Evolutionary conservation across 768 basidiomycete species (phyloP).

Genomic region (Phlebiopsis gigantea): DNA sequence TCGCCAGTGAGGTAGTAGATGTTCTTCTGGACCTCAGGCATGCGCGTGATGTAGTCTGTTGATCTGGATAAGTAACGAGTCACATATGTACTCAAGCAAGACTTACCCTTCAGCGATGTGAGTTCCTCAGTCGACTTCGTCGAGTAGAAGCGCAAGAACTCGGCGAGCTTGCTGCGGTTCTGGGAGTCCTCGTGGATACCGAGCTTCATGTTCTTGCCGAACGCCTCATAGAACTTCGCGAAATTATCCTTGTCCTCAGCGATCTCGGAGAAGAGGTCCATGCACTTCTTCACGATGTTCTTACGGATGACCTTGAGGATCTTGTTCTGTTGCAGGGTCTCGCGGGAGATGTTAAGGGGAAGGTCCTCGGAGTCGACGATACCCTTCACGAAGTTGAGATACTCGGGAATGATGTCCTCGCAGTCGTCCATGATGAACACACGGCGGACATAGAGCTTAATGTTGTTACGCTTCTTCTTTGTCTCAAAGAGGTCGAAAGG

Average conservation of each 20-base stretch:
- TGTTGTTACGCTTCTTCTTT: slow-evolving; percentile 99
- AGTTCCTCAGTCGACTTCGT: slow-evolving; percentile 90
- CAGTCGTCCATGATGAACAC: slow-evolving; percentile 99
- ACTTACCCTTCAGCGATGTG: slow-evolving; percentile 86
- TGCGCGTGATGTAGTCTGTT: slow-evolving; percentile 96
- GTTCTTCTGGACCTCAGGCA: slow-evolving; percentile 98
- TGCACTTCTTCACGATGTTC: slow-evolving; percentile 97
- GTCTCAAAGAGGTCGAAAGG: slow-evolving; percentile 99
- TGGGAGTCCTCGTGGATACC: slow-evolving; percentile 99
- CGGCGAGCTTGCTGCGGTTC: slow-evolving; percentile 98
- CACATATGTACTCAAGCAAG: neutral
- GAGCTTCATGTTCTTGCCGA: slow-evolving; percentile 99
- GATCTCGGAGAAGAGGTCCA: slow-evolving; percentile 93
- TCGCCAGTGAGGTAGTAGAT: slow-evolving; percentile 99
- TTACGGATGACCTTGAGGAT: slow-evolving; percentile 99
- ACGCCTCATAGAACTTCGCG: slow-evolving; percentile 93
- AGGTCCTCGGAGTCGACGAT: slow-evolving; percentile 99
- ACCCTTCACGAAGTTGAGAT: slow-evolving; percentile 99
- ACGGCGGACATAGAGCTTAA: slow-evolving; percentile 99
- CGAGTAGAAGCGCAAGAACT: slow-evolving; percentile 97
- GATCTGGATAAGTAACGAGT: slow-evolving; percentile 3
- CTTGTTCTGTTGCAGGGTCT: slow-evolving; percentile 99
- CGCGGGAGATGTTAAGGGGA: slow-evolving; percentile 99
- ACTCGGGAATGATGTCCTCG: slow-evolving; percentile 98
- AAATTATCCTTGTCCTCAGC: slow-evolving; percentile 99